Percentiles rank a stretch among this genome's conserved stretches.
Conservation (phyloP, 2,329 filamentous ascomycete species). For the Aspergillus ochraceoroseus region DNA sequence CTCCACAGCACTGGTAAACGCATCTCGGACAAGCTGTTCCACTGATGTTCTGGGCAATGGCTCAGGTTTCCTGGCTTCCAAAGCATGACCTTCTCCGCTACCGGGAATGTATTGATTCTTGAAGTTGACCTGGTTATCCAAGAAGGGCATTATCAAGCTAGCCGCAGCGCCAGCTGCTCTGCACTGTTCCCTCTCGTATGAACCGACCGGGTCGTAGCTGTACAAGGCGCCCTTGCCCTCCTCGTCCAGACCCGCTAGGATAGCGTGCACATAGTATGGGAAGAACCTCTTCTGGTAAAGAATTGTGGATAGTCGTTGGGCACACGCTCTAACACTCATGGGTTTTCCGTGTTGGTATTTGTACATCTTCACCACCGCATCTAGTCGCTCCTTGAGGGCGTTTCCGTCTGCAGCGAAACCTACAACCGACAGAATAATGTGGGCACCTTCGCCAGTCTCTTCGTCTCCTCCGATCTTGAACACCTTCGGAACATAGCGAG, state of each 20-base stretch:
- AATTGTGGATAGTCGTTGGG: slow-evolving; percentile 89
- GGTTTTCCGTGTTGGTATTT: slow-evolving; percentile 95
- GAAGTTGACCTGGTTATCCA: slow-evolving; percentile 99
- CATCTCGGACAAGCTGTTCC: slow-evolving; percentile 87
- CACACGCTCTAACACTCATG: slow-evolving; percentile 90
- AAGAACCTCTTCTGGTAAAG: slow-evolving; percentile 98
- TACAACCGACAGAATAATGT: slow-evolving; percentile 85
- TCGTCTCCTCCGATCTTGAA: slow-evolving; percentile 95
- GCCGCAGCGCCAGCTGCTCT: slow-evolving; percentile 87
- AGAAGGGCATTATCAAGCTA: slow-evolving; percentile 95
- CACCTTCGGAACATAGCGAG: slow-evolving; percentile 88
- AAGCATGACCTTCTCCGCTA: slow-evolving; percentile 74
- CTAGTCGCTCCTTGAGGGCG: slow-evolving; percentile 87
- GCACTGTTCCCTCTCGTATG: slow-evolving; percentile 95
- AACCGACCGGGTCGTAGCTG: slow-evolving; percentile 95
- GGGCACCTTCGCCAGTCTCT: slow-evolving; percentile 75
- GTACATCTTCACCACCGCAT: slow-evolving; percentile 97
- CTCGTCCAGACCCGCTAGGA: slow-evolving; percentile 89
- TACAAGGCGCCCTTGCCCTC: slow-evolving; percentile 91
- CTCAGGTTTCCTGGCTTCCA: slow-evolving; percentile 57
- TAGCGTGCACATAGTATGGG: slow-evolving; percentile 95
- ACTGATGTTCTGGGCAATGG: slow-evolving; percentile 69
- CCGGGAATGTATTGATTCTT: slow-evolving; percentile 96
- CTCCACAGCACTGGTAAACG: slow-evolving; percentile 96
- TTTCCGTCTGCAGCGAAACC: slow-evolving; percentile 94